Evolutionary conservation across 768 basidiomycete genomes (phyloP).

Genomic region (Plicaturopsis crispa): DNA sequence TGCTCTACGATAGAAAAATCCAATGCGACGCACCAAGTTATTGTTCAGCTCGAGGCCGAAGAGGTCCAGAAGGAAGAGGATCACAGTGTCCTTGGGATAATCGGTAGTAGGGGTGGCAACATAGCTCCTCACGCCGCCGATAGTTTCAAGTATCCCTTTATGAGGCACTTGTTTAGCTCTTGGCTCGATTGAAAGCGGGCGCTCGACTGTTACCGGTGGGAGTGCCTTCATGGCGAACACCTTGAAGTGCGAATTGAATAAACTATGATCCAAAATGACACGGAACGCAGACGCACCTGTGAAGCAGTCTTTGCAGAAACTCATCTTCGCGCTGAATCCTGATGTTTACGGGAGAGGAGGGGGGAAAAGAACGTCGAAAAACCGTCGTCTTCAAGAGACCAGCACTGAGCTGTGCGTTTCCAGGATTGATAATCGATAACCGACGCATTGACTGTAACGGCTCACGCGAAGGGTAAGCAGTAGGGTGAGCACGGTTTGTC

Average conservation of each 20-base stretch:
- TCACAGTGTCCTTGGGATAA: constrained; percentile 25
- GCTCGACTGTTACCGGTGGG: background rate
- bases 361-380: no score
- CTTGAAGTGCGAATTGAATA: constrained; percentile 14
- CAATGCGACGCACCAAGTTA: constrained; percentile 14
- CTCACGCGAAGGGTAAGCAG: no score
- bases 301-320: constrained; percentile 19
- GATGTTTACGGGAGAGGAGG: no score
- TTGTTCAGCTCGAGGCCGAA: constrained; percentile 30
- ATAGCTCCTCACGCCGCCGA: constrained; percentile 32
- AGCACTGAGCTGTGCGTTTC: no score
- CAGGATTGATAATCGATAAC: no score
- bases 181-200: background rate
- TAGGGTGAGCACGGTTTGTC: no score
- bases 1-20: background rate
- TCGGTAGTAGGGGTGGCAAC: constrained; percentile 28
- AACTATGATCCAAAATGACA: background rate
- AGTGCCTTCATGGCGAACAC: constrained; percentile 14
- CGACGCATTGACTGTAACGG: no score
- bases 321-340: no score
- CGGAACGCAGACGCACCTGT: constrained; percentile 8
- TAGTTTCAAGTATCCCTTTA: constrained; percentile 22
- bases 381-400: no score
- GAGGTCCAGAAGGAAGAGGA: constrained; percentile 31
- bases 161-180: no score